Conservation (phyloP, 495 filamentous ascomycete genomes). For the Penicillium roqueforti region DNA sequence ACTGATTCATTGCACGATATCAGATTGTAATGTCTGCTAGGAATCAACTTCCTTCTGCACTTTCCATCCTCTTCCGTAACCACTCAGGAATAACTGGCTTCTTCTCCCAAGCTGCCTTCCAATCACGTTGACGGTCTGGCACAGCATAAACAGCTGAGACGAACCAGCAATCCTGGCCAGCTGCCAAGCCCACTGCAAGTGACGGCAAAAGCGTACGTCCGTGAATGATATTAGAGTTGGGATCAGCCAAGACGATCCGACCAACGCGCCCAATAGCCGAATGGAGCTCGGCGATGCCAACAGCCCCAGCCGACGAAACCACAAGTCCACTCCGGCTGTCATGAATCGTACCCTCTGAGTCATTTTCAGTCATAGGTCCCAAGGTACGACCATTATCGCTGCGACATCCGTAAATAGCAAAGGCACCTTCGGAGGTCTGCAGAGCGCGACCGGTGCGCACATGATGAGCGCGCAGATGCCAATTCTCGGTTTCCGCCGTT, state of each 20-base stretch:
- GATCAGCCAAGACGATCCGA: conserved; percentile 65
- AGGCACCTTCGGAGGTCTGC: conserved; percentile 65
- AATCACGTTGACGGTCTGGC: conserved; percentile 28
- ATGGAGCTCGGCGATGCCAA: conserved; percentile 63
- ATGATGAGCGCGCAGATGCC: conserved; percentile 64
- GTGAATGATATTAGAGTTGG: conserved; percentile 72
- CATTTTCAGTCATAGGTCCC: conserved; percentile 45
- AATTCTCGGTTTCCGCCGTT: conserved; percentile 49
- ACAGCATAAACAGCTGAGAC: conserved; percentile 49
- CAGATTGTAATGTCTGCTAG: background rate
- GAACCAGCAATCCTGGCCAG: conserved; percentile 42
- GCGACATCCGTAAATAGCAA: conserved; percentile 63
- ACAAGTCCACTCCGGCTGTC: conserved; percentile 54
- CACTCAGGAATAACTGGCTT: conserved; percentile 51
- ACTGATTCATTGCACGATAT: background rate
- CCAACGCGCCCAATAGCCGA: conserved; percentile 42
- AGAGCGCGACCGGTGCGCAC: conserved; percentile 55
- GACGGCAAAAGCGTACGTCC: conserved; percentile 67
- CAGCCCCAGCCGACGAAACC: conserved; percentile 60
- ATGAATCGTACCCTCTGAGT: conserved; percentile 53
- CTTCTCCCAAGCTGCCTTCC: conserved; percentile 45
- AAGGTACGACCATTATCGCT: conserved; percentile 55
- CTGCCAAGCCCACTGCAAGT: conserved; percentile 37
- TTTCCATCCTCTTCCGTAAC: conserved; percentile 45
- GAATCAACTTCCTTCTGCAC: background rate